Base-by-base conservation (phyloP, 2,329 filamentous ascomycete species). In the Ascocoryne sarcoides region DNA sequence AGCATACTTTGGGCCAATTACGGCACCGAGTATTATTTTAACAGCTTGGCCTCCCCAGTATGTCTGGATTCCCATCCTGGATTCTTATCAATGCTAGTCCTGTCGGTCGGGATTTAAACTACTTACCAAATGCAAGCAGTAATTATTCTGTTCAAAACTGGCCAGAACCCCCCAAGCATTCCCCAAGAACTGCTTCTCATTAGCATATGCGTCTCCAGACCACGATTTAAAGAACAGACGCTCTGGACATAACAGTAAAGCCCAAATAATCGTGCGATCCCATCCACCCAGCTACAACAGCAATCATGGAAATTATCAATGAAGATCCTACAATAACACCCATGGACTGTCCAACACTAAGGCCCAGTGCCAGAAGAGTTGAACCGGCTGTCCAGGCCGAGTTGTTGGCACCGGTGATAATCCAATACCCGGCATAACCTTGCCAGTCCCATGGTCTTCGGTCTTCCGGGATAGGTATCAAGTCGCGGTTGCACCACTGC, bases 211-310 rank as follows among this genome's bases (percentile, higher is more conserved):
- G n/a, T n/a, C n/a, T n/a, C n/a, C n/a, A n/a, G n/a, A n/a, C n/a
- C n/a, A n/a, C n/a, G n/a, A n/a, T n/a, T n/a, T n/a, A n/a, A n/a
- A n/a, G n/a, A n/a, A 41, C 46, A 35, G 21, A 51, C 46, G 47
- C 49, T 44, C 49, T 41, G 10, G 47, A 53, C 40, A 61, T 50
- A 12, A 62, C 58, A 1, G 59, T 61, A 43, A 61, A 61, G 1
- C 60, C 60, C 5, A 60, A 41, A 39, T 61, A 52, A 16, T 59
- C 50, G 43, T 61, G 58, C 10, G 50, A 54, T 4, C 59, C 60
- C 10, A 60, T 55, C 58, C 60, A 61, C 8, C 59, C 59, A 4
- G 59, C 58, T 2, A 60, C 42, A 17, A 62, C 56, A 4, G 58
- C 58, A 30, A 61, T 52, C 18, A 60, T 43, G 0, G 55, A 56